Conservation (phyloP, 208 protist genomes). For the Entamoeba invadens region DNA sequence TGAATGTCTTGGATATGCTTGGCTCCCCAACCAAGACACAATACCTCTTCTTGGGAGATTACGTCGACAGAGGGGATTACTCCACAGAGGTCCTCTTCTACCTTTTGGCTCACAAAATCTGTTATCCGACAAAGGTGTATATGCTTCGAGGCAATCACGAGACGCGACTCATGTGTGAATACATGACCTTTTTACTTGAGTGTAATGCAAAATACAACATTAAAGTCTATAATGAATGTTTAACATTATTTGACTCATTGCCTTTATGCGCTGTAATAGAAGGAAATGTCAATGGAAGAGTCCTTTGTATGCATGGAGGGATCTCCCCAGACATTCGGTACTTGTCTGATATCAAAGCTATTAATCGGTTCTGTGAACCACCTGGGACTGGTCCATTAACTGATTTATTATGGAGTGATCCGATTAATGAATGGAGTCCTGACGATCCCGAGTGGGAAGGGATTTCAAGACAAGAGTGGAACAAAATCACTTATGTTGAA, state of each 20-base stretch:
- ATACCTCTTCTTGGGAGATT: constrained; percentile 36
- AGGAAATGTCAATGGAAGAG: constrained; percentile 77
- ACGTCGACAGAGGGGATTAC: constrained; percentile 30
- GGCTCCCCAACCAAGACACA: constrained; percentile 24
- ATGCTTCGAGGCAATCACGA: constrained; percentile 39
- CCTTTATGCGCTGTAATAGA: constrained; percentile 78
- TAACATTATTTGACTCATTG: constrained; percentile 87
- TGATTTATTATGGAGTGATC: constrained; percentile 26
- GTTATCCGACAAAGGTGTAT: constrained; percentile 10
- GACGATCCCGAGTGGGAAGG: constrained; percentile 21
- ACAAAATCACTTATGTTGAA: neutral
- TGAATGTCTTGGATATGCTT: constrained; percentile 12
- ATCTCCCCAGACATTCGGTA: constrained; percentile 56
- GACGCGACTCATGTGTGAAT: constrained; percentile 80
- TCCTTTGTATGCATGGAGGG: constrained; percentile 80
- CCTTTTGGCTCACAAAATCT: constrained; percentile 23
- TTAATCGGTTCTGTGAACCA: constrained; percentile 14
- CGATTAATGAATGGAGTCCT: neutral
- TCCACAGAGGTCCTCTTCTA: constrained; percentile 24
- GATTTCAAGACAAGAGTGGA: neutral
- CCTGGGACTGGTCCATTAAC: constrained; percentile 2
- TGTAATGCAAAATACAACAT: constrained; percentile 84
- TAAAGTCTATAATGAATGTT: constrained; percentile 68
- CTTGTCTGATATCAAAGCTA: neutral
- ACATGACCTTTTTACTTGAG: constrained; percentile 96